Evolutionary conservation across 306 rosid species (phyloP), one percentile per base, ranked within the genome.

Genomic region (Trifolium fragiferum): DNA sequence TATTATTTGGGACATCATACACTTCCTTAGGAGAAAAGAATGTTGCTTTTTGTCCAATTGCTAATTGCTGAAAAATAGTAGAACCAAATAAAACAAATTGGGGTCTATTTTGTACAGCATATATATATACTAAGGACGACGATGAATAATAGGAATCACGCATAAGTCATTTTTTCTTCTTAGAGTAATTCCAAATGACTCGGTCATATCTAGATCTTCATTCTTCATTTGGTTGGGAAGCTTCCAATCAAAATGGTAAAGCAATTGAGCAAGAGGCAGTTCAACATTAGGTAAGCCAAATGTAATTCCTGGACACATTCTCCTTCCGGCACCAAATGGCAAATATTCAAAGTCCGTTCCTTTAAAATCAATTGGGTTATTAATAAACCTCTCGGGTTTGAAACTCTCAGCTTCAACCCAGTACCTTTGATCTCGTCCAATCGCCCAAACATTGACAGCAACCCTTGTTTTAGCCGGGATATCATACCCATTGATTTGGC

Each of bases 191-290:
- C 59, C 59, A 53, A 53, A 53, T 53, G 59, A 3, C 6, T 53
- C 59, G 1, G 68, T 33, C 68, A 62, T 62, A 38, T 62, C 68
- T 1, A 62, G 0, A n/a, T 62, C 46, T 62, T 9, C 59, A 19
- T 19, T 53, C 11, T 53, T 53, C 7, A 18, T 53, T 3, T 19
- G 2, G 11, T 53, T 33, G 7, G 68, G 46, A 62, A 62, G 68
- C 46, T 62, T 62, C 68, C 68, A 62, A 33, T 62, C 14, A 33
- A 62, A 62, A 7, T 62, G 11, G 68, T 62, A 62, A 33, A 62
- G 68, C 4, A 62, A 62, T 6, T n/a, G 7, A 62, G 68, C 68
- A 33, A 62, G 68, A 3, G 68, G 13, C 13, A 62, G 12, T 23
- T 62, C 59, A 9, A 18, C 1, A 1, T 10, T 53, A 0, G 59